Base-by-base conservation (phyloP, 306 rosid genomes). In the Castanospermum australe region DNA sequence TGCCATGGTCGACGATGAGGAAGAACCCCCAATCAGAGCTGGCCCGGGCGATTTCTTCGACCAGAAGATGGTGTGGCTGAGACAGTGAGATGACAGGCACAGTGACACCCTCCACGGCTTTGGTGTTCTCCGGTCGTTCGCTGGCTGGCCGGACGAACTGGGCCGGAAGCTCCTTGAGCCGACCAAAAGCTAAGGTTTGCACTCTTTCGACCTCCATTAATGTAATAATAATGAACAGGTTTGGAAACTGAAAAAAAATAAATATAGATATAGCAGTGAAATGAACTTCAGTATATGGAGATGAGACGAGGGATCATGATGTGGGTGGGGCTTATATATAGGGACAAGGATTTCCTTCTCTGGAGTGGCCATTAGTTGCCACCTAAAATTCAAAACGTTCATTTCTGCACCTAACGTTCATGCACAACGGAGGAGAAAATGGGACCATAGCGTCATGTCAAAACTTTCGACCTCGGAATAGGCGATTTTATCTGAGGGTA, bases 11-110 rank as follows among this genome's bases (percentile, higher is more conserved):
- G 0, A 2, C 42, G 11, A 0, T 8, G 12, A 50, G 73, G 45
- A 88, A 88, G 73, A 92, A 87, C 21, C 20, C 20, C 55, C 20
- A 4, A 1, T 50, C 21, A n/a, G 18, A 50, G 21, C 20, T 0
- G 2, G 20, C 20, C 5, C 6, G 13, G 9, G 32, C n/a, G 1
- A 28, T 13, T 21, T 52, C 12, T 30, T 44, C 24, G 6, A 71
- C 66, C 36, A 71, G 2, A 52, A 35, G 2, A 0, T 71, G 8
- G 5, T 54, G 77, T 35, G 66, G 52, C 21, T 36, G 47, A 32
- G 62, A 70, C 4, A 70, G 20, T 0, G 75, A 50, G 45, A 70
- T 50, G 6, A 70, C 62, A 4, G 75, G 62, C 33, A 70, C 22
- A 0, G 8, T 54, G 24, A 71, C 38, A 21, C 52, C 77, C 24